These are phyloP conservation scores for Geranium brycei DNA, from an alignment of 345 rosid genomes.

Conservation along the genomic window DNA sequence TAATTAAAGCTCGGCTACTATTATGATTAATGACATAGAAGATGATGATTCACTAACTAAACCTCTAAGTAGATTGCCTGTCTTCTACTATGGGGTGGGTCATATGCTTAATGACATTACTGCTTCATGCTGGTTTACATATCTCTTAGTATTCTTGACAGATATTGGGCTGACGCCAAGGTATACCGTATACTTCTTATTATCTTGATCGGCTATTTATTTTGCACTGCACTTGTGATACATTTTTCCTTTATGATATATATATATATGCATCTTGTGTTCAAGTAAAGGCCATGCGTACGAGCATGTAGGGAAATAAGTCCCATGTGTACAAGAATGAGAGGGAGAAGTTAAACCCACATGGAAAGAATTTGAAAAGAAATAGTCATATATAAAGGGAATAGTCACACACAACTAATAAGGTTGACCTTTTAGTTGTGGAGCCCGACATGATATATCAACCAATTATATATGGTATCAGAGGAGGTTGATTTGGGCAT, in stretches of 20 bases:
- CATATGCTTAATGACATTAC: slow-evolving; percentile 98
- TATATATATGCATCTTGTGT: neutral
- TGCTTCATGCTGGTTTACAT: slow-evolving; percentile 95
- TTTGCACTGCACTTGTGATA: too few species aligned
- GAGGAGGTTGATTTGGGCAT: too few species aligned
- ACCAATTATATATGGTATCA: too few species aligned
- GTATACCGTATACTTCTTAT: slow-evolving; percentile 29
- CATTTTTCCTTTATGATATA: neutral
- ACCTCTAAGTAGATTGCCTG: slow-evolving; percentile 63
- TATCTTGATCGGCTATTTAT: neutral
- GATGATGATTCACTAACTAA: slow-evolving; percentile 32
- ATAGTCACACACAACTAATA: too few species aligned
- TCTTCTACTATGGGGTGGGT: slow-evolving; percentile 73
- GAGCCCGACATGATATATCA: too few species aligned
- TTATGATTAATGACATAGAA: slow-evolving; percentile 12
- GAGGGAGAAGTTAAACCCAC: too few species aligned
- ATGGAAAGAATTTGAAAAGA: too few species aligned
- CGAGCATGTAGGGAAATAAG: too few species aligned
- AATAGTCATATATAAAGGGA: too few species aligned
- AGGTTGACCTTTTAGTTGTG: too few species aligned
- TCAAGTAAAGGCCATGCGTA: too few species aligned
- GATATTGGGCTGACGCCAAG: slow-evolving; percentile 83
- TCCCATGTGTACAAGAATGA: too few species aligned
- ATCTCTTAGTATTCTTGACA: slow-evolving; percentile 70
- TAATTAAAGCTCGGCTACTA: neutral